phyloP scores from a whole-genome alignment of 1,284 basidiomycete species.

The Athelia psychrophila region DNA sequence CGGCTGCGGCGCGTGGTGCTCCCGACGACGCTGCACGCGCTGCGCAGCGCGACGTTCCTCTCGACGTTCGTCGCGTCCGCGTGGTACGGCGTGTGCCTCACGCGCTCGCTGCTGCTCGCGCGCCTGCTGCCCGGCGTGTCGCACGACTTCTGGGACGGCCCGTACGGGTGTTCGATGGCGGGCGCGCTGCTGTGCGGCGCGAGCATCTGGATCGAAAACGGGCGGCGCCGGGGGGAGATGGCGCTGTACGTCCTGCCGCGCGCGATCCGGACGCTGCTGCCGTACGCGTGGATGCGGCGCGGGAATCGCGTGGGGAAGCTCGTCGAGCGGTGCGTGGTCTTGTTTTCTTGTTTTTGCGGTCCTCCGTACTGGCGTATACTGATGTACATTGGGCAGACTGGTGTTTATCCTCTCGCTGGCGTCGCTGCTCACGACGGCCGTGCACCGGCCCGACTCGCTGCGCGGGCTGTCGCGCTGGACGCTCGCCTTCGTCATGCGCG shows the following conservation, averaged over 20 bases:
- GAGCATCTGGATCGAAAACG: slow-evolving; percentile 75
- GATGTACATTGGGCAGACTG: slow-evolving; percentile 32
- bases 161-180: slow-evolving; percentile 59
- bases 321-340: slow-evolving; percentile 49
- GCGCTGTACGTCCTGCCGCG: slow-evolving; percentile 73
- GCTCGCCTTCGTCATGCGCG: slow-evolving; percentile 59
- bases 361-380: slow-evolving; percentile 3
- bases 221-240: slow-evolving; percentile 69
- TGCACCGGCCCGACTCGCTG: slow-evolving; percentile 56
- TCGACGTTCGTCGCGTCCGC: slow-evolving; percentile 68
- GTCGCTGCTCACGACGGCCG: slow-evolving; percentile 59
- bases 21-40: slow-evolving; percentile 41
- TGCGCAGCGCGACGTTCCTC: slow-evolving; percentile 69
- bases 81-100: slow-evolving; percentile 66
- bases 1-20: slow-evolving; percentile 34
- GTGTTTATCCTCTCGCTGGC: slow-evolving; percentile 63
- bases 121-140: slow-evolving; percentile 61
- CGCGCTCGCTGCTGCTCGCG: slow-evolving; percentile 61
- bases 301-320: slow-evolving; percentile 34
- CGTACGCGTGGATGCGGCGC: slow-evolving; percentile 48
- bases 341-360: not conserved
- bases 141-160: slow-evolving; percentile 76
- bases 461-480: slow-evolving; percentile 73
- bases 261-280: slow-evolving; percentile 59
- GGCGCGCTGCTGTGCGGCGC: slow-evolving; percentile 72